Evolutionary conservation across 345 rosid species (phyloP).

Genomic region (Eutrema heterophyllum): DNA sequence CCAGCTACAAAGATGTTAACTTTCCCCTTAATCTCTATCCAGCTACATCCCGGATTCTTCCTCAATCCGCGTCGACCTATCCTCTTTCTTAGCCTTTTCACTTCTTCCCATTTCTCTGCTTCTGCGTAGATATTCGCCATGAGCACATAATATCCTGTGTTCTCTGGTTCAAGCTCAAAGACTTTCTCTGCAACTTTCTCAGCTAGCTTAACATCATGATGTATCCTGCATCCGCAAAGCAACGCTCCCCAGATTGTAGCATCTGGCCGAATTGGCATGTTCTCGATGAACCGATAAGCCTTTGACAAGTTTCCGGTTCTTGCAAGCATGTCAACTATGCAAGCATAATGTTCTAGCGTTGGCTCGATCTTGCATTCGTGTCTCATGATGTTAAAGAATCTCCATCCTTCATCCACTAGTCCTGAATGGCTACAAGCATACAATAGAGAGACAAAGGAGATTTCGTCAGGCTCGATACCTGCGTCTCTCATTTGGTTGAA

Average conservation of each 20-base stretch:
- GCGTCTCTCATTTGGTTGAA: conserved; percentile 46
- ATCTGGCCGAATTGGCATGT: conserved; percentile 67
- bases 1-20: conserved; percentile 62
- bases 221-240: conserved; percentile 64
- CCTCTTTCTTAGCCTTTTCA: conserved; percentile 45
- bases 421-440: conserved; percentile 80
- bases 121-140: conserved; percentile 69
- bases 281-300: conserved; percentile 52
- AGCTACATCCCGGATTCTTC: conserved; percentile 75
- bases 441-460: conserved; percentile 58
- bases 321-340: conserved; percentile 70
- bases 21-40: conserved; percentile 64
- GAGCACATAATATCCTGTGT: conserved; percentile 64
- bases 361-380: conserved; percentile 60
- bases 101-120: conserved; percentile 69
- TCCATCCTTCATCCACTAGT: conserved; percentile 67
- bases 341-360: conserved; percentile 61
- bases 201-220: conserved; percentile 58
- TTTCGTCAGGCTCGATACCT: conserved; percentile 51
- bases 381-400: conserved; percentile 58
- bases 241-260: conserved; percentile 73
- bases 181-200: conserved; percentile 64
- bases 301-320: conserved; percentile 45
- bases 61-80: conserved; percentile 44
- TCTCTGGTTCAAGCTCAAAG: conserved; percentile 59